phyloP scores from a whole-genome alignment of 805 yeast genomes.

The Yamadazyma takamatsuzukensis region DNA sequence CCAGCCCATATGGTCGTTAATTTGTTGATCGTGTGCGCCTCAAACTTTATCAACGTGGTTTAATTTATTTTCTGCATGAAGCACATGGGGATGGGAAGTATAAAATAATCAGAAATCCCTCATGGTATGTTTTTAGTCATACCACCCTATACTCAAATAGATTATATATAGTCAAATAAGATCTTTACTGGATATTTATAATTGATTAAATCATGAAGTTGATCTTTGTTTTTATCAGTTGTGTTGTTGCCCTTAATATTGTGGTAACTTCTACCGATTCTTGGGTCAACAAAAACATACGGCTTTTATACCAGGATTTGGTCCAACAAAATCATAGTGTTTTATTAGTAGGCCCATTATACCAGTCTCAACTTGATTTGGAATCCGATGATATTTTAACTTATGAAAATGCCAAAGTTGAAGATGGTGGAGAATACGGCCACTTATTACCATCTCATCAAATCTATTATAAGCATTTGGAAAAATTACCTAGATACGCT shows the following conservation, averaged over 20 bases:
- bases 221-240: constrained; percentile 1
- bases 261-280: constrained; percentile 30
- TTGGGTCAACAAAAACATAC: constrained; percentile 35
- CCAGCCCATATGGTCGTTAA: too few species aligned
- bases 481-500: constrained; percentile 6
- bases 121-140: too few species aligned
- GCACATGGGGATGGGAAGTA: too few species aligned
- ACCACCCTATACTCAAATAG: too few species aligned
- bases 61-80: too few species aligned
- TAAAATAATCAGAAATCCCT: too few species aligned
- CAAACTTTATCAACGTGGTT: too few species aligned
- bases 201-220: too few species aligned
- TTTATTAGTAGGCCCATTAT: constrained; percentile 27
- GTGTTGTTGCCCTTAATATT: constrained; percentile 21
- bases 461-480: constrained; percentile 20
- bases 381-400: background rate
- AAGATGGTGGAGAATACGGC: constrained; percentile 32
- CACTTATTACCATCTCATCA: constrained; percentile 31
- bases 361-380: constrained; percentile 12
- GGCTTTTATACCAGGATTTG: constrained; percentile 25
- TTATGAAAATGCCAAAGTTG: constrained; percentile 5
- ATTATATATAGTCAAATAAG: too few species aligned
- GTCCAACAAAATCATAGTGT: constrained; percentile 27
- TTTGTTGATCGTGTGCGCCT: too few species aligned
- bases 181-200: too few species aligned